Percentiles rank a stretch among this genome's conserved stretches.
phyloP scores from a whole-genome alignment of 2,329 filamentous ascomycete genomes.

The Stemphylium vesicarium region DNA sequence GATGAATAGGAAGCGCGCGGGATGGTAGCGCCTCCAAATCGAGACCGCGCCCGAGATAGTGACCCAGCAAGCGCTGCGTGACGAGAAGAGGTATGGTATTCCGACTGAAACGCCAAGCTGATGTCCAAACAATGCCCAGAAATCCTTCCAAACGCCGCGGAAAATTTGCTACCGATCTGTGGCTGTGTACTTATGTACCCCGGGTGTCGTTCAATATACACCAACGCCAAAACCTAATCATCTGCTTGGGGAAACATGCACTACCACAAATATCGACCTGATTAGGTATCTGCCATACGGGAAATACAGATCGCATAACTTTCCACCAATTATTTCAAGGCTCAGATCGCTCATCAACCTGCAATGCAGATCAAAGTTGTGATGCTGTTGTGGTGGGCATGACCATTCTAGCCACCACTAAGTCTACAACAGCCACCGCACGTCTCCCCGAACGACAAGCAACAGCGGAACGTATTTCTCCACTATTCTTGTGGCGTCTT shows the following conservation, averaged over 20 bases:
- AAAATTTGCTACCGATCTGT: constrained; percentile 1
- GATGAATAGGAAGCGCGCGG: too few species aligned
- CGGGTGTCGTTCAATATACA: background rate
- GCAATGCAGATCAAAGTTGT: background rate
- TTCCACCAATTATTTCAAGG: constrained; percentile 2
- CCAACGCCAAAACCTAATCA: constrained; percentile 5
- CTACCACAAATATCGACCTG: background rate
- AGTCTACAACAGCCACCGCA: background rate
- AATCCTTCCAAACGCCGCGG: background rate
- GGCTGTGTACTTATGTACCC: background rate
- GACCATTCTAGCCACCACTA: constrained; percentile 11
- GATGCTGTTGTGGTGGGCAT: constrained; percentile 1
- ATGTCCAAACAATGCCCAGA: constrained; percentile 5
- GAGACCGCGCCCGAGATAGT: background rate
- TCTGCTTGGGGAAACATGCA: background rate
- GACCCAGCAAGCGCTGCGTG: too few species aligned
- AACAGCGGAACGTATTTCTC: constrained; percentile 13
- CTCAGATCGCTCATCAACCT: background rate
- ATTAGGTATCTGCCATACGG: background rate
- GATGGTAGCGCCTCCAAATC: background rate
- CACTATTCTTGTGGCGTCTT: constrained; percentile 13
- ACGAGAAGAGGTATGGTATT: background rate
- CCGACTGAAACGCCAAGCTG: constrained; percentile 9
- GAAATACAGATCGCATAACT: background rate
- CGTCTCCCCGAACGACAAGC: constrained; percentile 2